A percentile compares a stretch with the other conserved stretches of the same genome.
These are phyloP conservation scores for Entelexis paramagnoliae DNA, from an alignment of 1,139 yeast species.

Conservation along the genomic window DNA sequence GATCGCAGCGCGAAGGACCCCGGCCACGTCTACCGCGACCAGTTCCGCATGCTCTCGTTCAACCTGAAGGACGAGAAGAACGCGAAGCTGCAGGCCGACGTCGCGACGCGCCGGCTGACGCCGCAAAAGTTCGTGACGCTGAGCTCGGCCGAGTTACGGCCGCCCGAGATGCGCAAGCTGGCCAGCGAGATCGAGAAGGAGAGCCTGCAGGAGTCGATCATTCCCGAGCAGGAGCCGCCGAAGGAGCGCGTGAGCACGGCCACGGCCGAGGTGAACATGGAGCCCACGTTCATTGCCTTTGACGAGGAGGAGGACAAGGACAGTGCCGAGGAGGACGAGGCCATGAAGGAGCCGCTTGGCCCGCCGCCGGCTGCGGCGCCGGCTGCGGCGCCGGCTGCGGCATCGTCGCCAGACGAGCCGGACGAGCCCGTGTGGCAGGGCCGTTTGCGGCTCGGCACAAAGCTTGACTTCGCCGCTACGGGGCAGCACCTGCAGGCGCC, in stretches of 20 bases:
- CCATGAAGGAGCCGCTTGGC: conserved; percentile 14
- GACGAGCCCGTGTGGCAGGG: conserved; percentile 46
- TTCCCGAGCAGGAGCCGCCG: conserved; percentile 39
- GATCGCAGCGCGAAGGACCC: conserved; percentile 27
- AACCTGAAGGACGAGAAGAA: conserved; percentile 48
- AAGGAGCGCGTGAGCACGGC: conserved; percentile 66
- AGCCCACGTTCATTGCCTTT: conserved; percentile 30
- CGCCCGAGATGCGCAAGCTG: conserved; percentile 59
- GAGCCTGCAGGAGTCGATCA: conserved; percentile 52
- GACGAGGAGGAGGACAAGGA: conserved; percentile 23
- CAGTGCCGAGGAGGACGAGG: conserved; percentile 10
- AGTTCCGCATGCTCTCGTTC: conserved; percentile 44
- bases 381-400: too few species aligned
- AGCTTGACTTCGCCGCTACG: conserved; percentile 41
- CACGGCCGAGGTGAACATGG: conserved; percentile 77
- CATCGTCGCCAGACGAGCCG: conserved; percentile 1
- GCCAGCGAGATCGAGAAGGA: conserved; percentile 66
- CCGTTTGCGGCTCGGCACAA: conserved; percentile 38
- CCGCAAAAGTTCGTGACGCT: conserved; percentile 46
- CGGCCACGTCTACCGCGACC: conserved; percentile 43
- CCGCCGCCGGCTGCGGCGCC: conserved; percentile 10
- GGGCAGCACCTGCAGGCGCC: conserved; percentile 19
- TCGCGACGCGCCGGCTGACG: conserved; percentile 40
- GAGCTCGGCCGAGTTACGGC: conserved; percentile 55
- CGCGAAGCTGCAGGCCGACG: conserved; percentile 38